phyloP scores from a whole-genome alignment of 2,329 filamentous ascomycete genomes.

The Aureobasidium zeae region DNA sequence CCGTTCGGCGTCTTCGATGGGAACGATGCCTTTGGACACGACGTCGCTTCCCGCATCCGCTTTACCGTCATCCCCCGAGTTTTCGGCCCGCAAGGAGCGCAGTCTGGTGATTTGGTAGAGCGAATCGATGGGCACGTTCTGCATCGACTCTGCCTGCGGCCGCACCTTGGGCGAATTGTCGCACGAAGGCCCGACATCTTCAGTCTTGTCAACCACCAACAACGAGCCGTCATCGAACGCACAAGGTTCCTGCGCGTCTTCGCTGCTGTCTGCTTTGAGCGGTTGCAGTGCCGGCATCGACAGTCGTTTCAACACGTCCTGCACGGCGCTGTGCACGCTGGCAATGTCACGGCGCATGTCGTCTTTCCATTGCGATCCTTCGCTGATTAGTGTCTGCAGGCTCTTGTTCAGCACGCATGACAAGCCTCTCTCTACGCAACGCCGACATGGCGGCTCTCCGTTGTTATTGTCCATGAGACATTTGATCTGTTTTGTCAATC shows the following conservation, averaged over 20 bases:
- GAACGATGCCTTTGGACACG: conserved; percentile 42
- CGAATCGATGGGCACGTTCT: conserved; percentile 11
- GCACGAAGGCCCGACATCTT: conserved; percentile 26
- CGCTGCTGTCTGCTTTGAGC: conserved; percentile 28
- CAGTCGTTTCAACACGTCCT: conserved; percentile 34
- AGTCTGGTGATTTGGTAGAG: conserved; percentile 14
- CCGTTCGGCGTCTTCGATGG: conserved; percentile 34
- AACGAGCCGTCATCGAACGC: conserved; percentile 13
- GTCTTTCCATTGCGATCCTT: conserved; percentile 28
- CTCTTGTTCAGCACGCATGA: conserved; percentile 46
- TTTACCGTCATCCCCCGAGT: conserved; percentile 22
- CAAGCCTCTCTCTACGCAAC: conserved; percentile 42
- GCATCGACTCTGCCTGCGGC: conserved; percentile 20
- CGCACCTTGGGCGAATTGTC: conserved; percentile 26
- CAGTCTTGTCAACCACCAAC: conserved; percentile 19
- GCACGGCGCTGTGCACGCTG: conserved; percentile 29
- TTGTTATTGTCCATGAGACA: conserved; percentile 40
- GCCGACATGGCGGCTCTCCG: conserved; percentile 40
- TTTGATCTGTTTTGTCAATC: conserved; percentile 46
- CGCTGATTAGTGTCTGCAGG: conserved; percentile 38
- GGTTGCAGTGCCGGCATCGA: conserved; percentile 31
- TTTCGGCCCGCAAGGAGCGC: conserved; percentile 11
- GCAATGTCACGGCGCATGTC: conserved; percentile 22
- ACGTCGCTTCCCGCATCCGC: conserved; percentile 41
- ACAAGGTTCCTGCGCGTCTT: conserved; percentile 1